Evolutionary conservation across 495 filamentous ascomycete species (phyloP), one percentile per base, ranked within the genome.

Genomic region (Penicillium coffeae): DNA sequence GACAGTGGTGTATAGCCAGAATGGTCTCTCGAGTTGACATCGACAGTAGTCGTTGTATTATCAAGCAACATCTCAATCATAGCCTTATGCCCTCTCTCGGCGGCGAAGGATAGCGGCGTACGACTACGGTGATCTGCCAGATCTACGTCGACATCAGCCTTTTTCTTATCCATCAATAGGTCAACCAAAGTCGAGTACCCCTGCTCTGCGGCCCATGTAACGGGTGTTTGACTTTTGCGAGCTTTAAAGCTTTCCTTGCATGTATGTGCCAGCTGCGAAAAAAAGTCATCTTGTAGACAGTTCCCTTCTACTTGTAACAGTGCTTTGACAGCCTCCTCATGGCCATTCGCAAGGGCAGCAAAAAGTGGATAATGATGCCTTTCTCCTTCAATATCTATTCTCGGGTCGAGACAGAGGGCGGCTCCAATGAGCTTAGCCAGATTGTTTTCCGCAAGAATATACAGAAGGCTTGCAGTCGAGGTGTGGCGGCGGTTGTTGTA

Each of bases 391-490:
- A 64, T 27, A 32, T 66, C 54, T 38, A 72, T 62, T 21, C 55
- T 56, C 0, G 50, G 50, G 10, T 62, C 37, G 0, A 34, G 27
- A 33, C 42, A 30, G 21, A 59, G 47, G 46, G 54, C 45, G 16
- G 51, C 48, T 4, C 53, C 49, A 47, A 77, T 71, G 21, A 81
- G 70, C 21, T 63, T 54, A 1, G 70, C 22, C 10, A 63, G 45
- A 38, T 68, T 65, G 4, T 60, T 60, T 21, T 76, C 70, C 27
- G 78, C 70, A 20, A 76, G 54, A 9, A 82, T 65, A 33, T 80
- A 80, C 15, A 71, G 54, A 1, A 76, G 45, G 50, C 59, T 77
- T 36, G 63, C 62, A 37, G 51, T 47, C 2, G 38, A 14, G 7
- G 50, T 70, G 51, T 74, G 66, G 40, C 46, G 56, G 22, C 64